Evolutionary conservation across 2,329 filamentous ascomycete species (phyloP).

Genomic region (Aspergillus sp.): DNA sequence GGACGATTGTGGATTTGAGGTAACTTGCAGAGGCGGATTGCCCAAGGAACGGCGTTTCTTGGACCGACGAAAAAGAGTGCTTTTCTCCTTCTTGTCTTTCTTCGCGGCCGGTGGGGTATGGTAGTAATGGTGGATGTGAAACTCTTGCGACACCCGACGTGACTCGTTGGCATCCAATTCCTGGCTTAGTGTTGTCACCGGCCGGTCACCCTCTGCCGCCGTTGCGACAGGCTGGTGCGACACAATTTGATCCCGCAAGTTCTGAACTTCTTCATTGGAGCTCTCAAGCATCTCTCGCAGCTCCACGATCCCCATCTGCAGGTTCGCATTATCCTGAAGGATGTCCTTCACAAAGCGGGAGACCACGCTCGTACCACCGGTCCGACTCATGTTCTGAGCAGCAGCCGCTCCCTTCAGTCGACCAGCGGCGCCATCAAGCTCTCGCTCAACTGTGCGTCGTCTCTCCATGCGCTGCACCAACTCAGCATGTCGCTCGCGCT

Average conservation of each 20-base stretch:
- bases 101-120: slow-evolving; percentile 64
- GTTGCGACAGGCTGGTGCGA: slow-evolving; percentile 69
- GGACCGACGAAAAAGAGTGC: slow-evolving; percentile 52
- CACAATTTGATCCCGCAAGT: slow-evolving; percentile 75
- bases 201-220: slow-evolving; percentile 29
- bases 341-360: slow-evolving; percentile 96
- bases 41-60: slow-evolving; percentile 72
- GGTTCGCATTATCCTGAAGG: slow-evolving; percentile 87
- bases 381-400: slow-evolving; percentile 61
- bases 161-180: slow-evolving; percentile 63
- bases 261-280: slow-evolving; percentile 92
- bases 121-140: slow-evolving; percentile 95
- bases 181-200: slow-evolving; percentile 62
- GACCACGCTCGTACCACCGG: slow-evolving; percentile 69
- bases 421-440: slow-evolving; percentile 75
- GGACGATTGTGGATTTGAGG: slow-evolving; percentile 25
- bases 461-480: slow-evolving; percentile 80
- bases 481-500: slow-evolving; percentile 78
- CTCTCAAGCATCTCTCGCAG: slow-evolving; percentile 84
- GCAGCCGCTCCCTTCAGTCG: slow-evolving; percentile 80
- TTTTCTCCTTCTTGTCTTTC: slow-evolving; percentile 62
- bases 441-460: slow-evolving; percentile 76
- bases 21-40: slow-evolving; percentile 47
- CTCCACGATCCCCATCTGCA: slow-evolving; percentile 90
- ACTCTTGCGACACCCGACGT: slow-evolving; percentile 63